These are phyloP conservation scores for Camelina laxa DNA, from an alignment of 345 rosid genomes.

Conservation along the genomic window DNA sequence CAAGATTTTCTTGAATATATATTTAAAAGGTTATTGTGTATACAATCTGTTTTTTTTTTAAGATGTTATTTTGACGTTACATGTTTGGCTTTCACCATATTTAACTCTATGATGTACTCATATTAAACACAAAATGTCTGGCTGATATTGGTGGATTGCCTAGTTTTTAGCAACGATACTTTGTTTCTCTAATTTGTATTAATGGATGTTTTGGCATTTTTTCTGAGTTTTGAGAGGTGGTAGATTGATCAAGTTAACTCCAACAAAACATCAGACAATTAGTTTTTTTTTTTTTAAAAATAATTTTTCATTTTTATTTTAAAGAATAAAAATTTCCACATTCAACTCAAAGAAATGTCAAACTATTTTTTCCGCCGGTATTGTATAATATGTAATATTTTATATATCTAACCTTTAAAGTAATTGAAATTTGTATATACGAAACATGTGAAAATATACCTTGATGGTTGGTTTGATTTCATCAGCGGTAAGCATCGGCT, in stretches of 20 bases:
- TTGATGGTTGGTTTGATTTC: slow-evolving; percentile 54
- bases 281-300: background rate
- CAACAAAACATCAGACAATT: background rate
- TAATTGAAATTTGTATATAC: background rate
- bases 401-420: background rate
- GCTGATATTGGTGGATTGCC: too few relatives aligned
- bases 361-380: background rate
- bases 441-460: slow-evolving; percentile 30
- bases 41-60: too few relatives aligned
- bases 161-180: too few relatives aligned
- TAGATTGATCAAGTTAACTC: too few relatives aligned
- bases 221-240: too few relatives aligned
- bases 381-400: background rate
- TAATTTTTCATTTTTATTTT: background rate
- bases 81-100: background rate
- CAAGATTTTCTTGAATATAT: too few relatives aligned
- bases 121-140: too few relatives aligned
- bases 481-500: slow-evolving; percentile 45
- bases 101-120: background rate
- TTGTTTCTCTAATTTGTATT: too few relatives aligned
- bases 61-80: too few relatives aligned
- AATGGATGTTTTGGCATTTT: background rate
- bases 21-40: too few relatives aligned
- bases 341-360: slow-evolving; percentile 1
- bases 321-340: background rate